Evolutionary conservation across 2,329 filamentous ascomycete genomes (phyloP).

Genomic region (Pyrenochaeta sp.): DNA sequence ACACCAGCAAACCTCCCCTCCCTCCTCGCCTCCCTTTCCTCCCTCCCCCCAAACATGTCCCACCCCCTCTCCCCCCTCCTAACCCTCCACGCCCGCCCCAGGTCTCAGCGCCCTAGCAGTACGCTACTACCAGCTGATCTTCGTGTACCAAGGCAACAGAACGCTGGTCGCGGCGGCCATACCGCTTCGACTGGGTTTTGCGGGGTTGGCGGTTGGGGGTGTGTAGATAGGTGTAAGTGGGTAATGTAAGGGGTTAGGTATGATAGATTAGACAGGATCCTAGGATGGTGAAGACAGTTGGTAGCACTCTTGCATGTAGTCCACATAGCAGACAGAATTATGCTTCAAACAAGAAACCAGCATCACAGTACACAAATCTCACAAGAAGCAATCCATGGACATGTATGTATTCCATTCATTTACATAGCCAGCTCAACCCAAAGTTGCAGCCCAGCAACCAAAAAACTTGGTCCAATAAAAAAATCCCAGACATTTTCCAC

Average conservation of each 20-base stretch:
- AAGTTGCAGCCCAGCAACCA: not conserved
- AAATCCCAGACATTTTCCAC: slow-evolving; percentile 1
- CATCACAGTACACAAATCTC: not conserved
- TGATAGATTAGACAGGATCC: not conserved
- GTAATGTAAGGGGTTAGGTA: not conserved
- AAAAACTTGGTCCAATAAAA: not conserved
- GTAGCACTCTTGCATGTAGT: too few species aligned
- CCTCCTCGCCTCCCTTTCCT: too few species aligned
- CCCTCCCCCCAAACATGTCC: slow-evolving; percentile 3
- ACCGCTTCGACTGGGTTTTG: slow-evolving; percentile 10
- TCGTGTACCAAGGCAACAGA: slow-evolving; percentile 12
- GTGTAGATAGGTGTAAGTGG: not conserved
- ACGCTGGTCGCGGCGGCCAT: slow-evolving; percentile 13
- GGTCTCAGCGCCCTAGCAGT: slow-evolving; percentile 18
- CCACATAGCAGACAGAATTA: too few species aligned
- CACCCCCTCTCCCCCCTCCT: slow-evolving; percentile 12
- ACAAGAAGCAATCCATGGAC: not conserved
- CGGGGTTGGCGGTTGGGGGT: not conserved
- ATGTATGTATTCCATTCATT: slow-evolving; percentile 14
- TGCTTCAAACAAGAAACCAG: not conserved
- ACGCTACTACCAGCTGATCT: slow-evolving; percentile 21
- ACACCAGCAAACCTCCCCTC: too few species aligned
- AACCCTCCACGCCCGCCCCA: not conserved
- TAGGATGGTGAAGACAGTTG: not conserved
- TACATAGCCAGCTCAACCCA: slow-evolving; percentile 7